These are phyloP conservation scores for Alternaria brassicae DNA, from an alignment of 2,329 filamentous ascomycete species.

Conservation along the genomic window DNA sequence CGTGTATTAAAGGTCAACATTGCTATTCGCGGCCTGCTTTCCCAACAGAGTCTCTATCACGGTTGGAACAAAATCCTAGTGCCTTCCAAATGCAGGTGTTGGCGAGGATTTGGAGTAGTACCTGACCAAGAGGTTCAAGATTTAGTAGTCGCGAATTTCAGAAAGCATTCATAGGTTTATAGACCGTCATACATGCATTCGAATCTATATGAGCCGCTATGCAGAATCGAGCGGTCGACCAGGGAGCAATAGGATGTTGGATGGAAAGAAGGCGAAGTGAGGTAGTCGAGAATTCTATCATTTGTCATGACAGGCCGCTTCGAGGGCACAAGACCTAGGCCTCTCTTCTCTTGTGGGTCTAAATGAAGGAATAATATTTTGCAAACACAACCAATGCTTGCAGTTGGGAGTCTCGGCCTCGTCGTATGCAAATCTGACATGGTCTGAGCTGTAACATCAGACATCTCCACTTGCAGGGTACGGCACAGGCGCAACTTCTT, in stretches of 20 bases:
- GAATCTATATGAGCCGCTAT: background rate
- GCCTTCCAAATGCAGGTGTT: background rate
- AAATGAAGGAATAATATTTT: background rate
- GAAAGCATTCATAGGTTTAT: fast-evolving
- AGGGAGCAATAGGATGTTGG: background rate
- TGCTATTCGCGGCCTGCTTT: background rate
- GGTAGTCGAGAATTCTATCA: background rate
- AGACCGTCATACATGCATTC: background rate
- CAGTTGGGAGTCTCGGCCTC: background rate
- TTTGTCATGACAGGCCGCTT: background rate
- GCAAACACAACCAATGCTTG: background rate
- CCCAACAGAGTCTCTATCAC: background rate
- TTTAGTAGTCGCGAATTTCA: background rate
- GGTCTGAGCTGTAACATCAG: background rate
- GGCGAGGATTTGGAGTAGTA: background rate
- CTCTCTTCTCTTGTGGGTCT: background rate
- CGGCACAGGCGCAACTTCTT: background rate
- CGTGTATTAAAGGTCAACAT: background rate
- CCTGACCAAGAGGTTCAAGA: too few relatives aligned
- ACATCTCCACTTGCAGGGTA: background rate
- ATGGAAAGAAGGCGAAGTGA: background rate
- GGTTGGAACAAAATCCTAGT: background rate
- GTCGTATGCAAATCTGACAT: background rate
- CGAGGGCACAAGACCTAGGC: too few relatives aligned
- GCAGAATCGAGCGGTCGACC: background rate